Evolutionary conservation across 2,329 filamentous ascomycete species (phyloP).

Genomic region (Fusarium drepaniforme): DNA sequence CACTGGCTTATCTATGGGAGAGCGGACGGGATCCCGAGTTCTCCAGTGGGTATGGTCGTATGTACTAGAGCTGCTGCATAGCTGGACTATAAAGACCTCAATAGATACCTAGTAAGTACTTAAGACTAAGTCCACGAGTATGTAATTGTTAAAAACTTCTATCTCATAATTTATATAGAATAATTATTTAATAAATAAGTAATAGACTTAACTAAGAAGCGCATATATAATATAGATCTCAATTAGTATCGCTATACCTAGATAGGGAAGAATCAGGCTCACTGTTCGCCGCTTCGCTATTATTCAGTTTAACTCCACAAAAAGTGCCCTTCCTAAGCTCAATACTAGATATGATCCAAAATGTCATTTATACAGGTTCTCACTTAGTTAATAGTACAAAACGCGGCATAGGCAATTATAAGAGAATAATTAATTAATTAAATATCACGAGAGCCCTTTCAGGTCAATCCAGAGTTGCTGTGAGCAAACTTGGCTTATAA

Average conservation of each 20-base stretch:
- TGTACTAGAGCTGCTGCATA: accelerated
- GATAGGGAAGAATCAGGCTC: background rate
- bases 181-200: background rate
- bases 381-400: background rate
- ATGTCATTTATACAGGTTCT: background rate
- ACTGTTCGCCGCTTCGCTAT: background rate
- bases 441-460: accelerated
- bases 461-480: background rate
- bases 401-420: background rate
- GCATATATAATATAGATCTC: background rate
- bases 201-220: background rate
- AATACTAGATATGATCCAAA: background rate
- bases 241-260: background rate
- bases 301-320: background rate
- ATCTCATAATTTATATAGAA: no score
- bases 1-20: background rate
- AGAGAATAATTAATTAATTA: background rate
- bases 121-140: background rate
- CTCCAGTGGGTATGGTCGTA: background rate
- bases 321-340: background rate
- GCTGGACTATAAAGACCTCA: background rate
- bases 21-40: background rate
- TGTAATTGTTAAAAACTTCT: no score
- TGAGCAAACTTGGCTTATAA: background rate
- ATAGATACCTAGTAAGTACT: background rate